These are phyloP conservation scores for Boehmeria nivea DNA, from an alignment of 306 rosid genomes.

Conservation along the genomic window DNA sequence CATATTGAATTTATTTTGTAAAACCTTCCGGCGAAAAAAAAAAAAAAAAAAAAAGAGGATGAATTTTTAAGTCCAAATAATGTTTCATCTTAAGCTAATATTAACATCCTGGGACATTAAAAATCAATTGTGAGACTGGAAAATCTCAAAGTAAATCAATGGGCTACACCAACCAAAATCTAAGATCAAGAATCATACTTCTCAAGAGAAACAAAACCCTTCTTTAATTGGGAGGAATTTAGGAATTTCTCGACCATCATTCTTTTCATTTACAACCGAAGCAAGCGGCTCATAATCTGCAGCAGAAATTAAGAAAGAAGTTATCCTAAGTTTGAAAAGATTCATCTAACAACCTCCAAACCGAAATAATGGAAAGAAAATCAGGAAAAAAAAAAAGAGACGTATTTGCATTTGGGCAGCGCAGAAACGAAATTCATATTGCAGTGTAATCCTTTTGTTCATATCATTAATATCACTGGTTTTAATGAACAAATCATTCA, in stretches of 20 bases:
- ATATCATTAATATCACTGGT: too few relatives aligned
- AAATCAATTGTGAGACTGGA: conserved; percentile 12
- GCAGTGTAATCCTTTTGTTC: too few relatives aligned
- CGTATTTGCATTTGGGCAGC: too few relatives aligned
- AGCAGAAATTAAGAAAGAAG: conserved; percentile 6
- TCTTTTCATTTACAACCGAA: conserved; percentile 7
- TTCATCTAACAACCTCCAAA: too few relatives aligned
- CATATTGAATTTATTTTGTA: too few relatives aligned
- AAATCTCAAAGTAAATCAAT: conserved; percentile 3
- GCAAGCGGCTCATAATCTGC: conserved; percentile 9
- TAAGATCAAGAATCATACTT: not conserved
- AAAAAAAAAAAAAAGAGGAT: not conserved
- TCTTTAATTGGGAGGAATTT: conserved; percentile 5
- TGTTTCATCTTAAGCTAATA: not conserved
- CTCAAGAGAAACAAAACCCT: not conserved
- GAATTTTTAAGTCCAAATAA: not conserved
- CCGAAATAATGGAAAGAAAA: not conserved
- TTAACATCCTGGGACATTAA: conserved; percentile 3
- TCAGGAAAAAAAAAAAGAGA: not conserved
- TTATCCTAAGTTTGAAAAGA: not conserved
- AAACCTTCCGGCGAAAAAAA: too few relatives aligned
- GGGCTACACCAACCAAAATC: not conserved
- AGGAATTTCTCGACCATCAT: not conserved
- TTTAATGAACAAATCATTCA: too few relatives aligned
- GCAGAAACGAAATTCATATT: too few relatives aligned